phyloP scores from a whole-genome alignment of 257 asterid genomes.

The Fraxinus pennsylvanica region DNA sequence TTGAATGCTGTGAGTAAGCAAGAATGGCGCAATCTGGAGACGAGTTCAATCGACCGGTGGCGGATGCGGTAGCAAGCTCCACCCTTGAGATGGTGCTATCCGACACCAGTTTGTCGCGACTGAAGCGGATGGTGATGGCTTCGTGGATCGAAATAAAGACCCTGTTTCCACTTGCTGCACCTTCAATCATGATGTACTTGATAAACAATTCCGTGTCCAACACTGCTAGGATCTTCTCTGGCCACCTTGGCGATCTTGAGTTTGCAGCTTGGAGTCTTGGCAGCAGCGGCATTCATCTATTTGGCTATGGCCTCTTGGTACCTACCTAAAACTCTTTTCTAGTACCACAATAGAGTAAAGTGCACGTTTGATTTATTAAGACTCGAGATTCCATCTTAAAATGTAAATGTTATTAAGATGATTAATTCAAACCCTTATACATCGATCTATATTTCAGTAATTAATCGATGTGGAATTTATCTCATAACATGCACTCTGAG shows the following conservation, averaged over 20 bases:
- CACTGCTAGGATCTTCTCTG: not conserved
- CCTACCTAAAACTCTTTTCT: no score
- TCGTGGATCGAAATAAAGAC: constrained; percentile 51
- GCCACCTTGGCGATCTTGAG: not conserved
- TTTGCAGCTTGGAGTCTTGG: not conserved
- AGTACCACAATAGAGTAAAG: no score
- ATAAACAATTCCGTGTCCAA: not conserved
- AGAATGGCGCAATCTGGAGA: no score
- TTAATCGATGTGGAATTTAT: no score
- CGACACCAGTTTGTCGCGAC: constrained; percentile 27
- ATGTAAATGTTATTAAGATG: no score
- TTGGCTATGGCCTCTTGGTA: not conserved
- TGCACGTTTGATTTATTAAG: no score
- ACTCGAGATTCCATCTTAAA: no score
- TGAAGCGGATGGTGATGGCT: constrained; percentile 32
- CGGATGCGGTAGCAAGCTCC: constrained; percentile 21
- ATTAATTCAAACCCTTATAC: no score
- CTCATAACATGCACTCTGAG: no score
- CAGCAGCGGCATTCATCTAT: not conserved
- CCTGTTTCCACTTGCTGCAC: constrained; percentile 30
- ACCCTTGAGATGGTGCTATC: constrained; percentile 43
- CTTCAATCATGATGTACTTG: not conserved
- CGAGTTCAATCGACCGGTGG: no score
- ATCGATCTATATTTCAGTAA: no score
- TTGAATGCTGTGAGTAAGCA: no score